Percentiles rank a stretch among this genome's conserved stretches.
These are phyloP conservation scores for Lodderomyces pseudojiufengensis DNA, from an alignment of 1,139 yeast species.

Conservation along the genomic window DNA sequence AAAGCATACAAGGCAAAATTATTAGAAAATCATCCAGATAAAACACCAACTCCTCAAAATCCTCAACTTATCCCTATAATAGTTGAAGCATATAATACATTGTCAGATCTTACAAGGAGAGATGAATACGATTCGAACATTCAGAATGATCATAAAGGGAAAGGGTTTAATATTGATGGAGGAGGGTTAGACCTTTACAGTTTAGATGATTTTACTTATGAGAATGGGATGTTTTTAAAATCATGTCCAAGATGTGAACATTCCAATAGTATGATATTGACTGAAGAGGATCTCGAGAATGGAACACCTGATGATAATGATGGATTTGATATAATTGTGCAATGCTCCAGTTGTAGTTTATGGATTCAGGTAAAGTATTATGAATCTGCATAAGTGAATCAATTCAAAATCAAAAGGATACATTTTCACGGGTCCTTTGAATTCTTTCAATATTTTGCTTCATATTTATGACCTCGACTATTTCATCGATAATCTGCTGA, in stretches of 20 bases:
- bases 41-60: constrained; percentile 24
- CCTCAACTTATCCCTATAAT: constrained; percentile 35
- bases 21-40: constrained; percentile 76
- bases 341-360: constrained; percentile 76
- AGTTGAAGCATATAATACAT: constrained; percentile 56
- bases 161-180: constrained; percentile 52
- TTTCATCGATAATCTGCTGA: no score
- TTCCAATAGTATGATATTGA: constrained; percentile 49
- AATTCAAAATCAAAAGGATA: no score
- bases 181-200: constrained; percentile 67
- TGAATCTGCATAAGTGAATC: no score
- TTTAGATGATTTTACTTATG: constrained; percentile 54
- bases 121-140: constrained; percentile 48
- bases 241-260: constrained; percentile 75
- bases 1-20: constrained; percentile 58
- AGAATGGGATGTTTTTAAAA: constrained; percentile 24
- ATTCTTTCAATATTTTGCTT: no score
- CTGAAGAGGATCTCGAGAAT: constrained; percentile 57
- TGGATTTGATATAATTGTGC: constrained; percentile 66
- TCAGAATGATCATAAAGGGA: constrained; percentile 32
- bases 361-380: constrained; percentile 76
- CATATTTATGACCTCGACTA: no score
- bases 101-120: constrained; percentile 40
- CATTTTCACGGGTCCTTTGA: no score
- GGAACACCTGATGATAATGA: constrained; percentile 47